Evolutionary conservation across 495 filamentous ascomycete species (phyloP).

Genomic region (Penicillium chermesinum): DNA sequence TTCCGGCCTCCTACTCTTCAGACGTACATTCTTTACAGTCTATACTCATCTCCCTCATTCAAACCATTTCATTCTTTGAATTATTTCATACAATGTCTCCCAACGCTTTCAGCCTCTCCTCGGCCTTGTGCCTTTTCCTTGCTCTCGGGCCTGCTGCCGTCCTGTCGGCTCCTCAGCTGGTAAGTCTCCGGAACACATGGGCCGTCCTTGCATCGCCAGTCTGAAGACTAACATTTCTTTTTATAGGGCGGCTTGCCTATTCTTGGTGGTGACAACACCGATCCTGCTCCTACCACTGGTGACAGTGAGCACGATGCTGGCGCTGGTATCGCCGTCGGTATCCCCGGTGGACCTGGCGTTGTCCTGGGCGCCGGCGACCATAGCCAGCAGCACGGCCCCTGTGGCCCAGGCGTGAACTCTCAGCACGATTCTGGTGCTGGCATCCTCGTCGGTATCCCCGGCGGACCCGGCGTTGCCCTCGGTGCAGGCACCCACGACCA

Average conservation of each 20-base stretch:
- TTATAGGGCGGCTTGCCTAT: conserved; percentile 10
- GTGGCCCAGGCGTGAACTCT: conserved; percentile 14
- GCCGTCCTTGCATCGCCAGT: neutral
- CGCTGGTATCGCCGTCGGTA: conserved; percentile 21
- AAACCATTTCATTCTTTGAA: neutral
- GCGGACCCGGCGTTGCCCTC: conserved; percentile 21
- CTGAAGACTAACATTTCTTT: neutral
- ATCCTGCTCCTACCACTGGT: conserved; percentile 14
- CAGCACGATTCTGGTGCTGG: conserved; percentile 18
- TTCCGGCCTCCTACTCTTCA: no score
- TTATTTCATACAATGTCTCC: conserved; percentile 24
- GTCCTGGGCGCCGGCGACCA: conserved; percentile 17
- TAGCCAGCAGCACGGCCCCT: conserved; percentile 15
- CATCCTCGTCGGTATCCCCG: conserved; percentile 28
- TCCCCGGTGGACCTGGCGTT: conserved; percentile 27
- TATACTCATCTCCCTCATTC: conserved; percentile 4
- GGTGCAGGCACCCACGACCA: conserved; percentile 18
- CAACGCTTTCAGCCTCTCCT: conserved; percentile 27
- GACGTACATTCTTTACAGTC: conserved; percentile 13
- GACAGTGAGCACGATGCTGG: conserved; percentile 26
- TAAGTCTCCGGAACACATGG: conserved; percentile 14
- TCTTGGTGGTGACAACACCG: conserved; percentile 8
- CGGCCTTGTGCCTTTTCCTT: conserved; percentile 35
- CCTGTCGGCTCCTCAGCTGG: conserved; percentile 28
- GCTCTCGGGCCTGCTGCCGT: conserved; percentile 29